Conservation (phyloP, 495 filamentous ascomycete species). For the Ramalina peruviana region DNA sequence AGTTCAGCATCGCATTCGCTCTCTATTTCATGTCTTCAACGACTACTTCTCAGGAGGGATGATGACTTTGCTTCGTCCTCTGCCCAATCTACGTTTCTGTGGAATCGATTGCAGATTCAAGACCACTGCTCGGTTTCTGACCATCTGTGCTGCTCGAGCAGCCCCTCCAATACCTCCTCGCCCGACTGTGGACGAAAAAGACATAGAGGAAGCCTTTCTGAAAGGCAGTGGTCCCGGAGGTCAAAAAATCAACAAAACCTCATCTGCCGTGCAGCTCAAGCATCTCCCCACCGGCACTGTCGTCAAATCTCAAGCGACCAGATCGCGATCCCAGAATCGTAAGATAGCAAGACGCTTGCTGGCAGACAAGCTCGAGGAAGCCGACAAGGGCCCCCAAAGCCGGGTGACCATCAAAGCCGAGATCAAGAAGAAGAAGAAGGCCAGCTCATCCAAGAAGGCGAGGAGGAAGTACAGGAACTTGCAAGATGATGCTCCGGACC, state of each 20-base stretch:
- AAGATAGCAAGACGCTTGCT: slow-evolving; percentile 70
- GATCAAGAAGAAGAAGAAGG: slow-evolving; percentile 45
- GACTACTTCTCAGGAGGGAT: no score
- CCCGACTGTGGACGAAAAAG: slow-evolving; percentile 56
- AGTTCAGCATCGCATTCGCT: no score
- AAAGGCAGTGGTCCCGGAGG: slow-evolving; percentile 89
- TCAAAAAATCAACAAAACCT: slow-evolving; percentile 98
- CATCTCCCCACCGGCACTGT: slow-evolving; percentile 83
- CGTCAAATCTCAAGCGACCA: slow-evolving; percentile 82
- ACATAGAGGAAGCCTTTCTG: slow-evolving; percentile 72
- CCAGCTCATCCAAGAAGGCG: slow-evolving; percentile 50
- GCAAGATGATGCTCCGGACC: neutral
- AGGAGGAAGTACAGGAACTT: slow-evolving; percentile 49
- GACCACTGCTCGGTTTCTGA: neutral
- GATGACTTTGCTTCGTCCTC: no score
- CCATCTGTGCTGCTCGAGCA: neutral
- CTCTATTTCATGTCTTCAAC: neutral
- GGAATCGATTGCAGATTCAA: no score
- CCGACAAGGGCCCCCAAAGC: slow-evolving; percentile 45
- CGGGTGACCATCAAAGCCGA: slow-evolving; percentile 41
- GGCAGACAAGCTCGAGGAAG: slow-evolving; percentile 60
- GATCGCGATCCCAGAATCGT: slow-evolving; percentile 76
- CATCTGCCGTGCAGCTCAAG: slow-evolving; percentile 83
- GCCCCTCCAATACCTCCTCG: slow-evolving; percentile 59
- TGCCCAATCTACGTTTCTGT: no score